phyloP scores from a whole-genome alignment of 352 stramenopile species.

The Pythium coloratum region DNA sequence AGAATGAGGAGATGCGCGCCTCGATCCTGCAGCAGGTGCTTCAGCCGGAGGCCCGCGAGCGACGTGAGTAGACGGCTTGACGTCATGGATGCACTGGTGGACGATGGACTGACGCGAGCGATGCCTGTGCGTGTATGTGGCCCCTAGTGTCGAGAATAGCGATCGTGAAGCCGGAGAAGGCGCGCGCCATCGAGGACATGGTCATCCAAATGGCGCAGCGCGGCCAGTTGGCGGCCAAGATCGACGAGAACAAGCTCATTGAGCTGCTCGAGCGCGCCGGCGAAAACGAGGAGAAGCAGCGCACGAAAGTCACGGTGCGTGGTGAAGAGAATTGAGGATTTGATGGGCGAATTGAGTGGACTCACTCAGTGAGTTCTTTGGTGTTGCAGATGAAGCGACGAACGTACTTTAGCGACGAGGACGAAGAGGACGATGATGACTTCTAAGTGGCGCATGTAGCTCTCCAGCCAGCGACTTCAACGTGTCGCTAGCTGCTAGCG shows the following conservation, averaged over 20 bases:
- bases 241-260: conserved; percentile 86
- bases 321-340: background rate
- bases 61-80: conserved; percentile 44
- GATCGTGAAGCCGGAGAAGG: conserved; percentile 89
- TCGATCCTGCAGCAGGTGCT: conserved; percentile 80
- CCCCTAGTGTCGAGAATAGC: conserved; percentile 78
- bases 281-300: conserved; percentile 80
- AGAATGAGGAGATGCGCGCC: conserved; percentile 82
- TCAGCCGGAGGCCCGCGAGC: conserved; percentile 74
- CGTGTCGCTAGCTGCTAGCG: background rate
- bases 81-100: background rate
- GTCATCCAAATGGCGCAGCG: conserved; percentile 86
- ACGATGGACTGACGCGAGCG: background rate
- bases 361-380: background rate
- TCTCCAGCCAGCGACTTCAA: background rate
- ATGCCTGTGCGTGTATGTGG: conserved; percentile 1
- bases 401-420: conserved; percentile 88
- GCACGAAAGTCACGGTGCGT: conserved; percentile 86
- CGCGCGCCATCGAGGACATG: conserved; percentile 82
- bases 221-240: conserved; percentile 76
- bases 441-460: conserved; percentile 13
- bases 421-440: conserved; percentile 82
- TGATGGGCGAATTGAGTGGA: background rate
- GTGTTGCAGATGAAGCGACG: conserved; percentile 74
- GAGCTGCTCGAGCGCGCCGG: conserved; percentile 78